Evolutionary conservation across 2,329 filamentous ascomycete genomes (phyloP).

Genomic region (Colletotrichum eleusines): DNA sequence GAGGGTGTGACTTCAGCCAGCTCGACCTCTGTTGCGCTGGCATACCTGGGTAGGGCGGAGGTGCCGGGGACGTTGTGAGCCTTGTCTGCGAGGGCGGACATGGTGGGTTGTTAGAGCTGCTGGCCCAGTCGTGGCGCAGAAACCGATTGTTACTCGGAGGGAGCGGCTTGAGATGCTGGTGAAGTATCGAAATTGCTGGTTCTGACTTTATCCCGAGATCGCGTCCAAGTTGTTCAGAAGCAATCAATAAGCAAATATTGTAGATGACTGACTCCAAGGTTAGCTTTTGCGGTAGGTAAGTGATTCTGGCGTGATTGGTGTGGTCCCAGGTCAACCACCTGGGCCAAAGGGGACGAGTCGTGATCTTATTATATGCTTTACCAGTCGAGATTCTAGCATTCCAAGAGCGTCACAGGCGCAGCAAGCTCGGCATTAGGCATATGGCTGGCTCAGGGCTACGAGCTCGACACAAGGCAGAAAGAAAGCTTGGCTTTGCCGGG

Average conservation of each 20-base stretch:
- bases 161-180: background rate
- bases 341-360: background rate
- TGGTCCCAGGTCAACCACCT: background rate
- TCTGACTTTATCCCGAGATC: too few species aligned
- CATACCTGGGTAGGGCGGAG: slow-evolving; percentile 9
- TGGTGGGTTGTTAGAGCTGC: background rate
- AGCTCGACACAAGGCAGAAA: background rate
- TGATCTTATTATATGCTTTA: background rate
- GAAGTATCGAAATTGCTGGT: too few species aligned
- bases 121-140: background rate
- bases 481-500: background rate
- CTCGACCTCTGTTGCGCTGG: slow-evolving; percentile 15
- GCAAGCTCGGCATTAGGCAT: background rate
- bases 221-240: background rate
- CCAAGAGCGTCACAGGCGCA: background rate
- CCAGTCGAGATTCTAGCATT: background rate
- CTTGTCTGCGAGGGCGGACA: slow-evolving; percentile 12
- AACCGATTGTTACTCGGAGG: background rate
- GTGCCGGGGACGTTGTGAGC: background rate
- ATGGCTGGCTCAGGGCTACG: background rate
- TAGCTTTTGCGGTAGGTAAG: background rate
- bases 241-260: background rate
- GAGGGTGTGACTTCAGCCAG: background rate
- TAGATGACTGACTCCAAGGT: background rate
- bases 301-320: background rate